Evolutionary conservation across 108 stramenopile genomes (phyloP).

Genomic region (Cyclotella cryptica): DNA sequence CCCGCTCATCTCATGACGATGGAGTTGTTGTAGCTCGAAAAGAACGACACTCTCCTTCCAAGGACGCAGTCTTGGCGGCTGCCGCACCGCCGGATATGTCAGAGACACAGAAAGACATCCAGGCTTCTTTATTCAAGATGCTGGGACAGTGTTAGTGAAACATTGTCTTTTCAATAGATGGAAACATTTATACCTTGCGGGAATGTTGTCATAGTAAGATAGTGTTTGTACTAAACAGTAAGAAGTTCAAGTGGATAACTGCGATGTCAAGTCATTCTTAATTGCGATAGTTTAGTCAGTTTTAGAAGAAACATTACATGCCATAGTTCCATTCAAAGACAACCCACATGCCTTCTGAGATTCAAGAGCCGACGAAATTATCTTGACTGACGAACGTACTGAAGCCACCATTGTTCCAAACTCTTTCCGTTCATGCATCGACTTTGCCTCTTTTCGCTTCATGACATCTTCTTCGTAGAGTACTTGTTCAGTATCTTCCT

Average conservation of each 20-base stretch:
- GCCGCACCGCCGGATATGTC: constrained; percentile 43
- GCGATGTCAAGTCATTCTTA: no score
- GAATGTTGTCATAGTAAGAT: no score
- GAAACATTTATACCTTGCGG: no score
- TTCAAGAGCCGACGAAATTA: constrained; percentile 42
- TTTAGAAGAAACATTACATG: constrained; percentile 35
- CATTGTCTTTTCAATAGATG: no score
- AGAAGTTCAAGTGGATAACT: no score
- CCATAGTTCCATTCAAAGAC: constrained; percentile 9
- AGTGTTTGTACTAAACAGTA: no score
- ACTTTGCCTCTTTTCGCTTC: constrained; percentile 15
- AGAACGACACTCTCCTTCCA: constrained; percentile 1
- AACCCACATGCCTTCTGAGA: constrained; percentile 29
- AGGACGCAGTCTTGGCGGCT: constrained; percentile 17
- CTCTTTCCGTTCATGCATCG: constrained; percentile 37
- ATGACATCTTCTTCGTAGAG: background rate
- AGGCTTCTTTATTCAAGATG: constrained; percentile 47
- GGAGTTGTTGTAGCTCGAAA: background rate
- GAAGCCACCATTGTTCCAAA: constrained; percentile 31
- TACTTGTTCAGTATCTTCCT: background rate
- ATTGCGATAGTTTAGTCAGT: constrained; percentile 29
- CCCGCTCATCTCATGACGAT: background rate
- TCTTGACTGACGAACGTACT: constrained; percentile 38
- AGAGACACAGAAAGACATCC: constrained; percentile 43
- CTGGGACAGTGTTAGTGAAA: constrained; percentile 26